These are phyloP conservation scores for Cryptococcus hybrid DNA, from an alignment of 1,284 basidiomycete species.

Conservation along the genomic window DNA sequence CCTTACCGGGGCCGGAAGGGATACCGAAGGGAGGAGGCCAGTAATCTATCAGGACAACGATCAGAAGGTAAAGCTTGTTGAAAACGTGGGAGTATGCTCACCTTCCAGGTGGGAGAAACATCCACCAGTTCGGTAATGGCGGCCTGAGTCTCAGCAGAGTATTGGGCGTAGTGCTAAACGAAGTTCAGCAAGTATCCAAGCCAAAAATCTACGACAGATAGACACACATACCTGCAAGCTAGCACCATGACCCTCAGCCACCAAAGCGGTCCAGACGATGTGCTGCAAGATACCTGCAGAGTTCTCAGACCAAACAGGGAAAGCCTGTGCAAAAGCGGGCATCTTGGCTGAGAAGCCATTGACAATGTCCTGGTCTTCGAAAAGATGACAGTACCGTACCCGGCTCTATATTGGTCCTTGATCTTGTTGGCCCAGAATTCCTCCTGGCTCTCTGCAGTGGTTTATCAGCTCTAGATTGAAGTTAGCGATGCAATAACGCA, in stretches of 20 bases:
- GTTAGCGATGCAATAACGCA: conserved; percentile 8
- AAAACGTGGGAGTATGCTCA: conserved; percentile 13
- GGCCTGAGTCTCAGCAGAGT: conserved; percentile 26
- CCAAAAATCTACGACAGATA: neutral
- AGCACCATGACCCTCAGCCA: conserved; percentile 52
- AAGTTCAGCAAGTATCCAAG: neutral
- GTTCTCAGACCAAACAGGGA: conserved; percentile 34
- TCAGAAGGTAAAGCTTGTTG: neutral
- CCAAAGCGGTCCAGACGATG: conserved; percentile 53
- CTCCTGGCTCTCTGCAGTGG: conserved; percentile 12
- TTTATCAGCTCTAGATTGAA: neutral
- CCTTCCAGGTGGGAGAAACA: conserved; percentile 47
- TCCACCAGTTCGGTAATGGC: conserved; percentile 41
- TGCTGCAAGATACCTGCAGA: conserved; percentile 48
- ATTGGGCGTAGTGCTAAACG: conserved; percentile 41
- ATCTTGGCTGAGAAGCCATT: conserved; percentile 49
- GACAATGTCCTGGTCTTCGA: conserved; percentile 51
- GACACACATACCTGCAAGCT: conserved; percentile 46
- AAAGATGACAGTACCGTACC: conserved; percentile 54
- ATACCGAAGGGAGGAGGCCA: conserved; percentile 53
- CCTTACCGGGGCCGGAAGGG: conserved; percentile 35
- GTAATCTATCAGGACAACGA: conserved; percentile 4
- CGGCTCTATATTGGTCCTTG: conserved; percentile 43
- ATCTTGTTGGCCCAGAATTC: conserved; percentile 29
- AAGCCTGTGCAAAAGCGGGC: conserved; percentile 37